Evolutionary conservation across 176 grass and related monocot species (phyloP), one percentile per base, ranked within the genome.

Genomic region (Triticum monococcum): DNA sequence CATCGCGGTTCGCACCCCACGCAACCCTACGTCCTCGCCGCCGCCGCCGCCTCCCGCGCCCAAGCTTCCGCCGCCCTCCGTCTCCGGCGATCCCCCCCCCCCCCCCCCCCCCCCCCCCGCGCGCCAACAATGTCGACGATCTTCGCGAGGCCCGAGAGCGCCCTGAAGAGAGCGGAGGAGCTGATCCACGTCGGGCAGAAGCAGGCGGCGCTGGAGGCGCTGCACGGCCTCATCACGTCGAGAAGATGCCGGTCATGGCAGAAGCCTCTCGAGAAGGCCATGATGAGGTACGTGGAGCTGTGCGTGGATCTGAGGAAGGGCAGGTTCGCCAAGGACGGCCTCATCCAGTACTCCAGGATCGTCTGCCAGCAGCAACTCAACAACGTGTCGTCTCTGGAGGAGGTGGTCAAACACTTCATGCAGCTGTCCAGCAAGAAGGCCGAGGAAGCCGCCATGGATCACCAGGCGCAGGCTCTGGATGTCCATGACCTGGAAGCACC

Each of bases 371-470:
- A 99, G 94, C 50, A 54, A 0, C 16, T 18, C 50, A 92, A 94
- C 45, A 99, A 94, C 6, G 92, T 99, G 41, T 90, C 89, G 37
- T 99, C 94, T 40, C 85, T 99, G 70, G 97, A 99, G 64, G 97
- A 96, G 80, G 92, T 99, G 5, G 96, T 99, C 65, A 99, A 96
- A 43, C 85, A 99, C 86, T 99, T 99, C 78, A 96, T 99, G 92
- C 91, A 91, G 5, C 91, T 99, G 74, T 91, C 90, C 64, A 92
- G 86, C 17, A 90, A 99, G 82, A 93, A 79, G 50, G 97, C 94
- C 1, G 94, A 99, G 78, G 92, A 96, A 78, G 97, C 92, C 40
- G 89, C 50, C 50, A 54, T 54, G 83, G 26, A 83, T 54, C 50
- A 85, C 60, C 97, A 94, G 72, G 90, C 82, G 4, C 87, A 99